Evolutionary conservation across 352 stramenopile species (phyloP), one percentile per base, ranked within the genome.

Genomic region (Phytophthora pseudosyringae): DNA sequence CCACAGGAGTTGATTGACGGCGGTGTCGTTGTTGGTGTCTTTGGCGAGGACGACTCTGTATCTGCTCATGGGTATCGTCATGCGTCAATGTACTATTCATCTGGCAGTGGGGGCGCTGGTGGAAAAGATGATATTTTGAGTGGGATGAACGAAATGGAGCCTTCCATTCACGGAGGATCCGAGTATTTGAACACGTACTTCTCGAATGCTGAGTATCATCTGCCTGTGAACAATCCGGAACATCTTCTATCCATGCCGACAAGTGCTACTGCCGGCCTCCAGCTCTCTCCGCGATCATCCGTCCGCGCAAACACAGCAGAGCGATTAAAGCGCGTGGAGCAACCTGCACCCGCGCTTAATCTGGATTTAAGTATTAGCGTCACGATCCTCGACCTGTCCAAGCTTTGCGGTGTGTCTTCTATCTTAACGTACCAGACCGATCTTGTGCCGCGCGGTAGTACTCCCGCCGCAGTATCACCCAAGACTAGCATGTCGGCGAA

Each of bases 171-270:
- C 32, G 76, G 76, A 21, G 84, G 82, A 44, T 89, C 84, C 10
- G 82, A 91, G 55, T 94, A 91, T 41, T 50, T 89, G 38, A 91
- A 87, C 60, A 76, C 75, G 50, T 94, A 89, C 31, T 91, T 92
- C 51, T 71, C 81, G 3, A 89, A 48, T 59, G 67, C 80, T 6
- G 82, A 93, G 50, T 88, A 85, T 39, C 82, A 91, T 63, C 50
- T 90, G 25, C 80, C 81, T 11, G 70, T 90, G 38, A 90, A 90
- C 55, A 83, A 90, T 26, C 71, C 82, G 4, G 84, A 91, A 9
- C 84, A 91, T 40, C 68, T 86, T 29, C 78, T 88, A 3, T 88
- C 84, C 0, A 63, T 91, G 13, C 80, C 82, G 0, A 48, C 75
- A 25, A 80, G 45, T 48, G 48, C 66, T 15, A 64, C 58, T 3